These are phyloP conservation scores for Byssoonygena ceratinophila DNA, from an alignment of 2,329 filamentous ascomycete species.

Conservation along the genomic window DNA sequence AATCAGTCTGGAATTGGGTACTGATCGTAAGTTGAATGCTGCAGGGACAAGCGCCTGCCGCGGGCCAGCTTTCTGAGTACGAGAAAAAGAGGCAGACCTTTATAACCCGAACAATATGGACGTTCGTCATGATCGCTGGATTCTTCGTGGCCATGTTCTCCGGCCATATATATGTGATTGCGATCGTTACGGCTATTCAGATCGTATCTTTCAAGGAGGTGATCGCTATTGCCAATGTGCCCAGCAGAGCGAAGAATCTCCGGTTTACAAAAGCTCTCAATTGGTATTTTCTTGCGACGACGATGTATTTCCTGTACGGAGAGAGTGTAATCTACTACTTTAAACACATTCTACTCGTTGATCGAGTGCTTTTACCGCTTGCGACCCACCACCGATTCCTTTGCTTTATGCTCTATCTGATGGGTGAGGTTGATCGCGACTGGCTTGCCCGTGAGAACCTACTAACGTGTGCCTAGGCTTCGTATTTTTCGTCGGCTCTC, in stretches of 20 bases:
- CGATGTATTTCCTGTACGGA: conserved; percentile 98
- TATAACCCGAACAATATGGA: conserved; percentile 94
- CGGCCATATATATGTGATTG: conserved; percentile 94
- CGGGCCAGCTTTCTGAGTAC: conserved; percentile 53
- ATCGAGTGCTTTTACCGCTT: conserved; percentile 82
- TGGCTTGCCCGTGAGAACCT: background rate
- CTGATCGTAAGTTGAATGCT: conserved; percentile 5
- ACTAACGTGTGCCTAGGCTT: conserved; percentile 54
- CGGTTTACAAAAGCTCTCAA: conserved; percentile 93
- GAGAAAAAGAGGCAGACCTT: conserved; percentile 99
- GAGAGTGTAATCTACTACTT: conserved; percentile 99
- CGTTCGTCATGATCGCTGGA: conserved; percentile 85
- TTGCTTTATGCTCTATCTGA: conserved; percentile 94
- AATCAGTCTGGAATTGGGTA: background rate
- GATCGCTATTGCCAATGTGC: conserved; percentile 92
- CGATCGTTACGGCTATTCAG: conserved; percentile 83
- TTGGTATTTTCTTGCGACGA: conserved; percentile 98
- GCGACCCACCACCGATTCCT: conserved; percentile 98
- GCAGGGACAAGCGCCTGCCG: conserved; percentile 7
- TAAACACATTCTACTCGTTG: conserved; percentile 94
- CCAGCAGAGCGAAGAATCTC: conserved; percentile 78
- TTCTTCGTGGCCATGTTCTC: conserved; percentile 92
- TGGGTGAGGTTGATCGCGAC: conserved; percentile 52
- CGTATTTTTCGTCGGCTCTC: conserved; percentile 90
- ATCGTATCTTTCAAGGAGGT: conserved; percentile 99